These are phyloP conservation scores for Verticillium albo-atrum DNA, from an alignment of 2,329 filamentous ascomycete species.

Conservation along the genomic window DNA sequence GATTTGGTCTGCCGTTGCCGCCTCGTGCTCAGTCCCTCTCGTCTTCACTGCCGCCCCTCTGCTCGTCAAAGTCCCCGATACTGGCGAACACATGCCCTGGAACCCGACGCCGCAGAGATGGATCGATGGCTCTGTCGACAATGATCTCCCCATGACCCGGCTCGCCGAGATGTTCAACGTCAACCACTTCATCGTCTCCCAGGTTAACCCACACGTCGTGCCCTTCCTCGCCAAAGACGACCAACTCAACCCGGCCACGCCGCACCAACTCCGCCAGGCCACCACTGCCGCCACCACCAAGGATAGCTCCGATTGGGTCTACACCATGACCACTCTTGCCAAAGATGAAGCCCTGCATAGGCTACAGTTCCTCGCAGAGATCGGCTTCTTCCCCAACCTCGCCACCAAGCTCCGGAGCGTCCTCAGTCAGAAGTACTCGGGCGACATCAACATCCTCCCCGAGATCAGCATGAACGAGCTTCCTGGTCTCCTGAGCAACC, in stretches of 20 bases:
- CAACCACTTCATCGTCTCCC: constrained; percentile 96
- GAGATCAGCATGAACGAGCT: constrained; percentile 72
- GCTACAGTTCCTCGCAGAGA: constrained; percentile 73
- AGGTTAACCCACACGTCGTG: constrained; percentile 91
- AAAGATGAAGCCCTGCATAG: constrained; percentile 77
- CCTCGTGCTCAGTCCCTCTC: constrained; percentile 87
- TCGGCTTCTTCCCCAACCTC: constrained; percentile 75
- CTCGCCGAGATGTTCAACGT: constrained; percentile 96
- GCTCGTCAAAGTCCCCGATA: constrained; percentile 79
- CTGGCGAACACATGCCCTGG: constrained; percentile 75
- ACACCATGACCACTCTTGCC: constrained; percentile 65
- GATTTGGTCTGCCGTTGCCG: constrained; percentile 95
- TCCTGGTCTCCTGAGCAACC: constrained; percentile 75
- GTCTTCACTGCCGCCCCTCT: constrained; percentile 77
- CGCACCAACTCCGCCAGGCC: constrained; percentile 17
- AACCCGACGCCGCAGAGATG: constrained; percentile 80
- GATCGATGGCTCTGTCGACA: constrained; percentile 94
- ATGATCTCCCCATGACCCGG: constrained; percentile 86
- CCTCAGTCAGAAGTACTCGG: constrained; percentile 85
- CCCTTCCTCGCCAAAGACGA: constrained; percentile 79
- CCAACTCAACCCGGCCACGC: constrained; percentile 32
- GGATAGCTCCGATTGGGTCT: constrained; percentile 54
- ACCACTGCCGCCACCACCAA: constrained; percentile 21
- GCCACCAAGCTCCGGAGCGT: constrained; percentile 76
- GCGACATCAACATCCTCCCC: constrained; percentile 91